Base-by-base conservation (phyloP, 148 eudicot species). In the Rhododendron kiyosumense region DNA sequence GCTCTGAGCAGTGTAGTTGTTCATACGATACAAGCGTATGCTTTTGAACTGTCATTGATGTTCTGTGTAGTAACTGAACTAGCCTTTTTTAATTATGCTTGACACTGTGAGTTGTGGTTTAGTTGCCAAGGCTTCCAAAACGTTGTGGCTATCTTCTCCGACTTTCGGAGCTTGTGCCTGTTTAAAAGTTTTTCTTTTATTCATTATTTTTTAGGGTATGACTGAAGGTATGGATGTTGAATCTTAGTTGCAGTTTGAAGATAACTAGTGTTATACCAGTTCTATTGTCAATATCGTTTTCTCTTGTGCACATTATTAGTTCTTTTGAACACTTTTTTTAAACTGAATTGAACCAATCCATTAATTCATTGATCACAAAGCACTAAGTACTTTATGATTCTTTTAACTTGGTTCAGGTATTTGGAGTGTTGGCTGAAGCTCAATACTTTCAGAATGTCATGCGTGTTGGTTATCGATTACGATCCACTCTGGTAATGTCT, bases 361-460 rank as follows among this genome's bases (percentile, higher is more conserved):
- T 54, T 84, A 2, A 36, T 38, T 24, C 30, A 34, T 54, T 84
- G 46, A 51, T 75, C 51, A 24, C 48, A 54, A 18, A 52, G 10
- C 86, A 51, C 32, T 52, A 20, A 46, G 7, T 48, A 28, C 32
- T 48, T 67, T 13, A 38, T 67, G 45, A 43, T 79, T 79, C 11
- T 20, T 41, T 9, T 69, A 26, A 87, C 74, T 73, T 89, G 79
- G 46, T 89, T 81, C 91, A 95, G 99, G 96, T 89, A 34, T 48
- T 97, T 71, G 99, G 99, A 15, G 98, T 97, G 85, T 83, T 97
- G 59, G 88, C 88, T 88, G 99, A 97, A 91, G 99, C 96, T 87
- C 98, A 97, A 83, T 97, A 97, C 89, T 97, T 97, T 83, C 98
- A 97, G 84, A 97, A 97, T 86, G 99, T 95, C 85, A 97, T 97